phyloP scores from a whole-genome alignment of 306 rosid species.

The apple (Malus domestica) region DNA sequence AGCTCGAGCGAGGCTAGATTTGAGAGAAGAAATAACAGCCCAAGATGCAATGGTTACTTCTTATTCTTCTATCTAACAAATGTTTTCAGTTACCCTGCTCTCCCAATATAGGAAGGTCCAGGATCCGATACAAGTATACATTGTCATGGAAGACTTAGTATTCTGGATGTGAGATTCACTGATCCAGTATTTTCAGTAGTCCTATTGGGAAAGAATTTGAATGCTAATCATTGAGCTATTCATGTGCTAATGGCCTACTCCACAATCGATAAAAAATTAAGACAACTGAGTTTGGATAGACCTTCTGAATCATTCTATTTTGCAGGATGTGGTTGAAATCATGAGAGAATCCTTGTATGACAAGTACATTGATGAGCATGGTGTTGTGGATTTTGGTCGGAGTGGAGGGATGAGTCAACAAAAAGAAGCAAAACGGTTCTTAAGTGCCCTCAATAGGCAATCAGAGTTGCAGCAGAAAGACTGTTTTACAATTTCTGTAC shows the following conservation, averaged over 20 bases:
- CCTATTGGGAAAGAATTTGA: neutral
- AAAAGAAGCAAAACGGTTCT: conserved; percentile 88
- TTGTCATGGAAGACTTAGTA: neutral
- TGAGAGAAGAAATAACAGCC: conserved; percentile 76
- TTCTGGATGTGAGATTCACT: neutral
- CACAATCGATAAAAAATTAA: neutral
- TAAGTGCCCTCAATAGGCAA: conserved; percentile 84
- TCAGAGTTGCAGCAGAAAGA: conserved; percentile 88
- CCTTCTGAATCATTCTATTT: conserved; percentile 15
- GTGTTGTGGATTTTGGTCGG: conserved; percentile 88
- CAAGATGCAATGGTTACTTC: conserved; percentile 80
- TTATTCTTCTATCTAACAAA: neutral
- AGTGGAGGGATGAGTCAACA: conserved; percentile 99
- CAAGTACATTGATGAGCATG: conserved; percentile 87
- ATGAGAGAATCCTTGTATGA: conserved; percentile 94
- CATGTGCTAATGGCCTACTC: neutral
- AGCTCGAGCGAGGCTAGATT: conserved; percentile 89
- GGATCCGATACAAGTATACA: too few species aligned
- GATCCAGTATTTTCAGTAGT: neutral
- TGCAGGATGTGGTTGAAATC: conserved; percentile 95
- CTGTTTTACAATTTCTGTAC: conserved; percentile 65
- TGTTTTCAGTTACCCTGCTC: neutral
- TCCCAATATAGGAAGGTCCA: neutral
- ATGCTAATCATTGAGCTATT: neutral
- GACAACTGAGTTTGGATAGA: conserved; percentile 10